phyloP scores from a whole-genome alignment of 2,329 filamentous ascomycete species.

The Bipolaris oryzae region DNA sequence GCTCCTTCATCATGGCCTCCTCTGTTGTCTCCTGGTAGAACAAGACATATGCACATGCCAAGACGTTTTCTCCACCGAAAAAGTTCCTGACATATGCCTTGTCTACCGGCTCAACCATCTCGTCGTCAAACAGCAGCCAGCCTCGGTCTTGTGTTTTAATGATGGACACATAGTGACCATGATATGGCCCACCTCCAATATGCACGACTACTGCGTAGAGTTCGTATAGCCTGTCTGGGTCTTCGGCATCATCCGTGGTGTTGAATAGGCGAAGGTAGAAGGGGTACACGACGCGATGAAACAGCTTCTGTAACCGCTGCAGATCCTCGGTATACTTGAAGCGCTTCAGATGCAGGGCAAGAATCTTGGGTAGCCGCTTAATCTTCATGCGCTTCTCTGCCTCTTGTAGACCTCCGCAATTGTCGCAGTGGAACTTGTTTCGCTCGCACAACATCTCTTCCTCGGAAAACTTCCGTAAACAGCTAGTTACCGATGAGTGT shows the following conservation, averaged over 20 bases:
- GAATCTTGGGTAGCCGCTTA: conserved; percentile 86
- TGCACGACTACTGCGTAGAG: conserved; percentile 97
- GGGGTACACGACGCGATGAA: conserved; percentile 95
- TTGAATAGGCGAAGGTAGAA: conserved; percentile 97
- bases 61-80: conserved; percentile 83
- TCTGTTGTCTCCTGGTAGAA: conserved; percentile 93
- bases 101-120: conserved; percentile 97
- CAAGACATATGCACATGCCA: conserved; percentile 93
- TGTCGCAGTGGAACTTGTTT: conserved; percentile 99
- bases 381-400: conserved; percentile 99
- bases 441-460: conserved; percentile 97
- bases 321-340: conserved; percentile 99
- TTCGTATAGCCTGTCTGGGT: conserved; percentile 93
- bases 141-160: conserved; percentile 96
- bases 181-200: conserved; percentile 94
- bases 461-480: conserved; percentile 91
- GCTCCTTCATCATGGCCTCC: conserved; percentile 73
- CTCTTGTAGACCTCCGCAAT: conserved; percentile 94
- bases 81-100: conserved; percentile 97
- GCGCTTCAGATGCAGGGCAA: conserved; percentile 91
- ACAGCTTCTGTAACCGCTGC: conserved; percentile 91
- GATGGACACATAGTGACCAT: conserved; percentile 96
- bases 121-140: conserved; percentile 96
- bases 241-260: conserved; percentile 92
- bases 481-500: conserved; percentile 95